Conservation (phyloP, 2,329 filamentous ascomycete genomes). For the Camillea tinctor region DNA sequence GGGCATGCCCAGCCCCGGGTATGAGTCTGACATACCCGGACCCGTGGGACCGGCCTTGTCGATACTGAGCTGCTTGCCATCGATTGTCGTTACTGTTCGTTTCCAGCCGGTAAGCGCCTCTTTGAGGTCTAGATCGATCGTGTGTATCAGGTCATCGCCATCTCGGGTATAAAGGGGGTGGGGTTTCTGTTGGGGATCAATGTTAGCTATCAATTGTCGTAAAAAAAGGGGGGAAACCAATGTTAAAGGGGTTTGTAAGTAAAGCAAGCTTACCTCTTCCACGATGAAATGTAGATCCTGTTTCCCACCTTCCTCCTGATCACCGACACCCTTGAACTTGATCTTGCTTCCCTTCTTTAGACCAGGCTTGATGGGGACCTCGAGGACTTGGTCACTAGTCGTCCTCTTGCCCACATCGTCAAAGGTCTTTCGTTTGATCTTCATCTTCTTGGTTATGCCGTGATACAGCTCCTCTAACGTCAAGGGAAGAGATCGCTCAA, state of each 20-base stretch:
- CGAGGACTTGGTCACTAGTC: conserved; percentile 84
- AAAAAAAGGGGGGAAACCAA: not conserved
- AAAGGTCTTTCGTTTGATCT: conserved; percentile 95
- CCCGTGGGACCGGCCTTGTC: conserved; percentile 82
- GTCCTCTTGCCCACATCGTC: conserved; percentile 82
- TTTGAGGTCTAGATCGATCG: conserved; percentile 80
- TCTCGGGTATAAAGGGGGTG: conserved; percentile 83
- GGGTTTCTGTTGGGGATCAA: conserved; percentile 62
- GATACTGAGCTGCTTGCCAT: conserved; percentile 79
- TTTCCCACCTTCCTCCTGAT: conserved; percentile 92
- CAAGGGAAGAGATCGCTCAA: conserved; percentile 79
- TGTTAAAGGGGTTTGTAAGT: not conserved
- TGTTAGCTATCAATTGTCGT: conserved; percentile 37
- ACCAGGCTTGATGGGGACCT: conserved; percentile 93
- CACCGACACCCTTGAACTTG: conserved; percentile 96
- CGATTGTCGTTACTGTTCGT: conserved; percentile 88
- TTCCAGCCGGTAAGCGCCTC: conserved; percentile 94
- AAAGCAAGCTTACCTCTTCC: conserved; percentile 68
- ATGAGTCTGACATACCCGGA: conserved; percentile 77
- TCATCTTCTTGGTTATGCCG: conserved; percentile 93
- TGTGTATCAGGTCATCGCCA: conserved; percentile 81
- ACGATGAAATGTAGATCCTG: conserved; percentile 96
- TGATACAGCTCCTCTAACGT: conserved; percentile 85
- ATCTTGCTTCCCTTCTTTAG: conserved; percentile 98
- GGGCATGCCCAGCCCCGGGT: conserved; percentile 89